Base-by-base conservation (phyloP, 2,329 filamentous ascomycete genomes). In the Aspergillus nomiae region DNA sequence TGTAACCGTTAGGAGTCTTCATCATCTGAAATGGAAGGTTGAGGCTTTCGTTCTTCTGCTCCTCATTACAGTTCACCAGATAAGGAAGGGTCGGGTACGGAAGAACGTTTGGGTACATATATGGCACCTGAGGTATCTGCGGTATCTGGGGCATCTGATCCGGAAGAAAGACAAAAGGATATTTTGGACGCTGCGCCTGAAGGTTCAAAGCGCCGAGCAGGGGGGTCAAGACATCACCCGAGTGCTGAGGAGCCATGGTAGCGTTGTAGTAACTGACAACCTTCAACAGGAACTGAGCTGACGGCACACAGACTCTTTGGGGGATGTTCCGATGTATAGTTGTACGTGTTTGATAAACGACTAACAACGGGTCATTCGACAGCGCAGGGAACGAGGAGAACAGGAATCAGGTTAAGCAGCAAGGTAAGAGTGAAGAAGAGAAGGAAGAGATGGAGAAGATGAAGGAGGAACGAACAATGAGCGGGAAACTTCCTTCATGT, bases 21-120 rank as follows among this genome's bases (percentile, higher is more conserved):
- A 82, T 81, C 70, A 82, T 78, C 65, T 83, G 80, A 32, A 74
- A 72, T 5, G 75, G 75, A 24, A 69, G 24, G 46, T 64, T 56
- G 48, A 86, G 84, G 65, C 89, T 83, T 30, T 86, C 84, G 59
- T 86, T 82, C 62, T 75, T 76, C 57, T 78, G 75, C 12, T 80
- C 78, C 60, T 82, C 81, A 51, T 74, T 72, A 14, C 77, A 69
- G 60, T 73, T 73, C 65, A 77, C 62, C 36, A 73, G 57, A 66
- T 78, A 80, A 1, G 77, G 77, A 73, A 76, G 63, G 24, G 70
- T 66, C 6, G 75, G 72, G 32, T 69, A 71, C 43, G 73, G 68
- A 54, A 75, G 70, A 60, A 79, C 73, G 46, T 69, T 74, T 9
- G 76, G 74, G 63, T 78, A 81, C 24, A 78, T 41, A 68, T 81